Conservation (phyloP, 768 basidiomycete species). For the Amanita subjunquillea region DNA sequence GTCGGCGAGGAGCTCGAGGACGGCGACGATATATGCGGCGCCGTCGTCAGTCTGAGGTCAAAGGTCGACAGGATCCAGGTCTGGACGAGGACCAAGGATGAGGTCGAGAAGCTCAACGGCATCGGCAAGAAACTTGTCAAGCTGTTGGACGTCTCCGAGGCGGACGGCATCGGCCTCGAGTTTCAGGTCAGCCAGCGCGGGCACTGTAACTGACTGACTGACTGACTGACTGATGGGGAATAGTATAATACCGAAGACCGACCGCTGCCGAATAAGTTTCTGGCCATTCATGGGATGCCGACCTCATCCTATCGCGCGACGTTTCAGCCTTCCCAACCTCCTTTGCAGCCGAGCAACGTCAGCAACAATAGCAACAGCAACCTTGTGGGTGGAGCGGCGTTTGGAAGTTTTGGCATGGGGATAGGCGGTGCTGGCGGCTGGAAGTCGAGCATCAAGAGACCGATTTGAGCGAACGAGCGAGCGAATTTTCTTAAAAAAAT, state of each 20-base stretch:
- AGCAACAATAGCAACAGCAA: slow-evolving; percentile 6
- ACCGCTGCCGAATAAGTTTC: slow-evolving; percentile 72
- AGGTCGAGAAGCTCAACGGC: slow-evolving; percentile 74
- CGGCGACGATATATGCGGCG: slow-evolving; percentile 70
- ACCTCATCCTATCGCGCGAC: slow-evolving; percentile 55
- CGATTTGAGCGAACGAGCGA: not conserved
- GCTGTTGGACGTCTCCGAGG: slow-evolving; percentile 74
- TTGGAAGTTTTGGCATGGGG: slow-evolving; percentile 22
- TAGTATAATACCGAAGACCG: slow-evolving; percentile 87
- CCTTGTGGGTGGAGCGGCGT: slow-evolving; percentile 14
- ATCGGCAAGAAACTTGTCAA: slow-evolving; percentile 81
- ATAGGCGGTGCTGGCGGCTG: slow-evolving; percentile 13
- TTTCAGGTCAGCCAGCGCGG: slow-evolving; percentile 53
- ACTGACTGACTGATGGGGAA: not conserved
- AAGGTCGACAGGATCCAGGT: slow-evolving; percentile 89
- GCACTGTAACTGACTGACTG: too few relatives aligned
- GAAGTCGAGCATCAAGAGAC: slow-evolving; percentile 14
- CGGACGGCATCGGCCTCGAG: slow-evolving; percentile 78
- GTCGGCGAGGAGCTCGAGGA: slow-evolving; percentile 77
- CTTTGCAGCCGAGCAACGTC: not conserved
- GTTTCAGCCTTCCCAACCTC: slow-evolving; percentile 30
- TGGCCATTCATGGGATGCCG: slow-evolving; percentile 68
- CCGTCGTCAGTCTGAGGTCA: slow-evolving; percentile 77
- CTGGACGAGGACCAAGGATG: slow-evolving; percentile 82
- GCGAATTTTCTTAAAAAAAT: too few relatives aligned